Percentiles rank a stretch among this genome's conserved stretches.
Evolutionary conservation across 352 stramenopile genomes (phyloP).

Genomic region (Phytophthora tubulina): DNA sequence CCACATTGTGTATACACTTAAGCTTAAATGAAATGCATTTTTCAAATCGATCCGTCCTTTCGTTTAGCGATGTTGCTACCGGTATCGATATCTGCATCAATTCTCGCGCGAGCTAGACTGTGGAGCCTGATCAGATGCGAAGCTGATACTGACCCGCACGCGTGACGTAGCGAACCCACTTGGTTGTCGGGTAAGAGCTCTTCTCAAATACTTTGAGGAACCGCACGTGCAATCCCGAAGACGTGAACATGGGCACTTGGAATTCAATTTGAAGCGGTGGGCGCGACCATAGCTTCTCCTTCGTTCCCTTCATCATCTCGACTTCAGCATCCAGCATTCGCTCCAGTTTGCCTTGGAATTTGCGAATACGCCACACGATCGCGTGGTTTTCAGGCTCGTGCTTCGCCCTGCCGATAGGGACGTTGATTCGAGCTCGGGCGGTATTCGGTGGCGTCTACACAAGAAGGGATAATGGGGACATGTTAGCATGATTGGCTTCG

Average conservation of each 20-base stretch:
- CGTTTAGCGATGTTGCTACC: not conserved
- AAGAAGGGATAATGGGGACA: too few species aligned
- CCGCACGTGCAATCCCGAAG: constrained; percentile 97
- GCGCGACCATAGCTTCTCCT: constrained; percentile 96
- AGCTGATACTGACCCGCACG: constrained; percentile 98
- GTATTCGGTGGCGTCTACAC: constrained; percentile 94
- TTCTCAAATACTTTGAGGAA: constrained; percentile 99
- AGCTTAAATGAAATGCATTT: not conserved
- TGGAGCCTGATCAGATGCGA: constrained; percentile 85
- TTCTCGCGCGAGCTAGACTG: not conserved
- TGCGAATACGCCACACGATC: constrained; percentile 98
- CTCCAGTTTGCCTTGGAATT: constrained; percentile 96
- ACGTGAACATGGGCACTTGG: constrained; percentile 98
- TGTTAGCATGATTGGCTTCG: too few species aligned
- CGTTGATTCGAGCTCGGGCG: constrained; percentile 95
- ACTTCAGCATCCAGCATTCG: constrained; percentile 96
- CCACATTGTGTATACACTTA: too few species aligned
- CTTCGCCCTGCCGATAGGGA: constrained; percentile 95
- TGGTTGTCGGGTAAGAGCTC: constrained; percentile 97
- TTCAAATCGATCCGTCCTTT: constrained; percentile 12
- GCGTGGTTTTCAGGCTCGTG: constrained; percentile 98
- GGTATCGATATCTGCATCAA: not conserved
- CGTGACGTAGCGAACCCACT: constrained; percentile 99
- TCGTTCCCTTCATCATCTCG: constrained; percentile 97
- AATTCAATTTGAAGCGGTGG: constrained; percentile 98